Base-by-base conservation (phyloP, 495 filamentous ascomycete species). In the Pseudomonodictys pantanalensis region DNA sequence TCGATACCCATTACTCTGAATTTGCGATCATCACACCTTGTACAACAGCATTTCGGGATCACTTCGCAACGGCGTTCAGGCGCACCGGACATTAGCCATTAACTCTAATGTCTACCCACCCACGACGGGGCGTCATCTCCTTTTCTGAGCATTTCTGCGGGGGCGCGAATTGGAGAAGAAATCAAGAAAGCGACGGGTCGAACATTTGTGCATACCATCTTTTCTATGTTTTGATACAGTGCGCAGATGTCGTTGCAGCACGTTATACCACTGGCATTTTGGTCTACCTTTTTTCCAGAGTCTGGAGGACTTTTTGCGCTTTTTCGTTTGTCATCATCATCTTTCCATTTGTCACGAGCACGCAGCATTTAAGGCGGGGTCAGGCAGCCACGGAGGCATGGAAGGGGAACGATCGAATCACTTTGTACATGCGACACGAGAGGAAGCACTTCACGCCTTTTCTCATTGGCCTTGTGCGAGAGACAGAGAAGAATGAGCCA, bases 191-290 rank as follows among this genome's bases (percentile, higher is more conserved):
- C n/a, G n/a, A n/a, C n/a, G n/a, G n/a, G n/a, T 42, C 39, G 22
- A 8, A 50, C 30, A 15, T 53, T 18, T 24, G 41, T 64, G 39
- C 53, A 64, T 57, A 20, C 26, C 17, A 22, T 35, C 30, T 45
- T 56, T 32, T 33, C 26, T 12, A n/a, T 26, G 7, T 47, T 56
- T 32, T 32, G 52, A 24, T 52, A 15, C 50, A 55, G 35, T 44
- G 54, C 55, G 49, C 44, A 52, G 17, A 15, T 18, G 3, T 43
- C 24, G 48, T 45, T 5, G 38, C 44, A 55, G 46, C 28, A 22
- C 20, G 42, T 60, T 65, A 56, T 65, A 64, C 61, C 61, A 59
- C 43, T 32, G 49, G 54, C 56, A 64, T 58, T 22, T 58, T 32
- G 55, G 33, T 42, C n/a, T n/a, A n/a, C n/a, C n/a, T 23, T n/a